Conservation (phyloP, 495 filamentous ascomycete species). For the Annulohypoxylon stygium region DNA sequence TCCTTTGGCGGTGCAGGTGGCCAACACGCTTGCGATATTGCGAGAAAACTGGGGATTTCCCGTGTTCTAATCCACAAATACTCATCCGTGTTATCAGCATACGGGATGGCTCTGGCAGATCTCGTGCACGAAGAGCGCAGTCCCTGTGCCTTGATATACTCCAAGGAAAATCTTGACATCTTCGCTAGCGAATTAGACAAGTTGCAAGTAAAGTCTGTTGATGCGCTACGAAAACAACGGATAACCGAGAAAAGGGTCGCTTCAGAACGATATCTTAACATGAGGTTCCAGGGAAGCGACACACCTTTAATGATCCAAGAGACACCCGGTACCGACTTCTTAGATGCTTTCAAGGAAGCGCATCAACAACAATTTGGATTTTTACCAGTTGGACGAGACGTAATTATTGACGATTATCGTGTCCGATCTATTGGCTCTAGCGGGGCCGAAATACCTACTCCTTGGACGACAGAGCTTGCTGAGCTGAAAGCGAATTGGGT, state of each 20-base stretch:
- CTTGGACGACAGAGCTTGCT: conserved; percentile 9
- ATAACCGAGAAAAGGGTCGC: conserved; percentile 69
- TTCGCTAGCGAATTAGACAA: conserved; percentile 84
- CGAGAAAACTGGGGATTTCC: conserved; percentile 84
- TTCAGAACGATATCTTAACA: conserved; percentile 89
- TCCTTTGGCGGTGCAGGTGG: conserved; percentile 96
- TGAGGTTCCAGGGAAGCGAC: conserved; percentile 88
- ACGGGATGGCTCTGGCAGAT: conserved; percentile 97
- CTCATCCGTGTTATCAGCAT: conserved; percentile 93
- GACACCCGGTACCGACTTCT: conserved; percentile 61
- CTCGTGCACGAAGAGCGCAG: conserved; percentile 88
- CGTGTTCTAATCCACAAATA: conserved; percentile 92
- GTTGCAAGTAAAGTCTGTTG: conserved; percentile 69
- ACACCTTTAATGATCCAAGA: conserved; percentile 84
- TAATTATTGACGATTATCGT: conserved; percentile 83
- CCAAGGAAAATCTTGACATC: conserved; percentile 72
- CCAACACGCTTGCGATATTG: conserved; percentile 98
- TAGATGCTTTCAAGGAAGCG: conserved; percentile 75
- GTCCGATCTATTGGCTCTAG: conserved; percentile 79
- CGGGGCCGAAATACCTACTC: conserved; percentile 40
- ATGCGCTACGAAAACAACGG: conserved; percentile 76
- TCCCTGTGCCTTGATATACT: conserved; percentile 82
- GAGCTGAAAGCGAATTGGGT: not conserved
- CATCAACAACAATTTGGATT: conserved; percentile 87
- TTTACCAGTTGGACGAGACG: conserved; percentile 76